Base-by-base conservation (phyloP, 1,139 yeast species). In the Kurtzmaniella quercitrusa region DNA sequence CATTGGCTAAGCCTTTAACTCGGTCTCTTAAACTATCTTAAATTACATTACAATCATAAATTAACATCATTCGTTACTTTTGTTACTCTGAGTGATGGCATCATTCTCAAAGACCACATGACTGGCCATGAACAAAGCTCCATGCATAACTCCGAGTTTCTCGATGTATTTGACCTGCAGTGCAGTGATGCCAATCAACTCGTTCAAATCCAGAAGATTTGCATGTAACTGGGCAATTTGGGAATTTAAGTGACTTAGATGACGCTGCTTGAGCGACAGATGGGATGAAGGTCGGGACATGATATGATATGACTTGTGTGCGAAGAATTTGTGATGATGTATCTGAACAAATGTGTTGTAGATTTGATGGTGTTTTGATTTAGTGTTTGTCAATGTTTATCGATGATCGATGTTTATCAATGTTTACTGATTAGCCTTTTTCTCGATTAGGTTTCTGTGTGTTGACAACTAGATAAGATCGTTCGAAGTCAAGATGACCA, bases 181-280 rank as follows among this genome's bases (percentile, higher is more conserved):
- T 9, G 78, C 66, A 1, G 86, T 78, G 11, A 76, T 76, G 35
- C 68, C 66, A 38, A 82, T 60, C 48, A 80, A 61, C 48, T 69
- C 77, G 52, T 78, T 80, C 54, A 82, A 71, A 49, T 80, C 85
- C 15, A 71, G 59, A 39, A 82, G 57, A 50, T 81, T 80, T 5
- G 84, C 79, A 47, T 80, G 82, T 11, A 82, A 63, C 51, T 78
- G 82, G 0, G 83, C 81, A 28, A 82, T 66, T 54, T 82, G 87
- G 18, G 84, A 74, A 51, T 80, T 80, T 42, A 82, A 62, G 55
- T 80, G 85, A 33, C 80, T 67, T 46, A 81, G 57, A 53, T 81
- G 86, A 20, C 84, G 69, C 43, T 78, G 71, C 45, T 72, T 74
- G 36, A 66, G 43, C 1, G 52, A 40, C 19, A 43, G 36, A 23